Base-by-base conservation (phyloP, 306 rosid genomes). In the Styphnolobium japonicum region DNA sequence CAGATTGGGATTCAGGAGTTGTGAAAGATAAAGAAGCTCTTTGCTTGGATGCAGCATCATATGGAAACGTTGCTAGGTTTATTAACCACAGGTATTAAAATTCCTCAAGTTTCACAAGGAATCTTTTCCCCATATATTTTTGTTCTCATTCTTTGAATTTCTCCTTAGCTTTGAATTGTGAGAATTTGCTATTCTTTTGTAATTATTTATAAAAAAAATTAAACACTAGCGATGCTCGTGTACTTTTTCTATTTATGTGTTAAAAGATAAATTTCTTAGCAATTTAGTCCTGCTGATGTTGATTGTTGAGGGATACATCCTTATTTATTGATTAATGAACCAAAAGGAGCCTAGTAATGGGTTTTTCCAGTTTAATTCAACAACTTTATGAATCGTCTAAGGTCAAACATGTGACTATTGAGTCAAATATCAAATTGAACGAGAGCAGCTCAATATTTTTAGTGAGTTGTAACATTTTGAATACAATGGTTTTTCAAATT, bases 1-100 rank as follows among this genome's bases (percentile, higher is more conserved):
- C 94, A 45, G 87, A 80, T 76, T 95, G 99, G 99, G 88, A 81
- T 75, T 82, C 81, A 21, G 89, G 86, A 34, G 71, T 40, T 57
- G 56, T 89, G 67, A 83, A 84, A 83, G 86, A 89, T 73, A 86
- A 87, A 67, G 85, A 91, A 78, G 92, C 98, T 80, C 94, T 95
- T 23, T 91, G 96, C 84, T 89, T 93, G 86, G 97, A 91, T 80
- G 93, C 98, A 25, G 85, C 96, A 71, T 79, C 86, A n/a, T 93
- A 85, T 83, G 97, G 97, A 73, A 95, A 95, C 80, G 87, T 84
- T 80, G 96, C 98, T 53, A 90, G 98, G 80, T 92, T 95, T 76
- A 92, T 95, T 61, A 95, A 95, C 80, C 98, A 95, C 86, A 91
- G 98, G 98, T 95, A 90, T 34, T 73, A 23, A 22, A 80, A 14